Percentiles rank a stretch among this genome's conserved stretches.
Evolutionary conservation across 805 yeast genomes (phyloP).

Genomic region (Candida caryicola): DNA sequence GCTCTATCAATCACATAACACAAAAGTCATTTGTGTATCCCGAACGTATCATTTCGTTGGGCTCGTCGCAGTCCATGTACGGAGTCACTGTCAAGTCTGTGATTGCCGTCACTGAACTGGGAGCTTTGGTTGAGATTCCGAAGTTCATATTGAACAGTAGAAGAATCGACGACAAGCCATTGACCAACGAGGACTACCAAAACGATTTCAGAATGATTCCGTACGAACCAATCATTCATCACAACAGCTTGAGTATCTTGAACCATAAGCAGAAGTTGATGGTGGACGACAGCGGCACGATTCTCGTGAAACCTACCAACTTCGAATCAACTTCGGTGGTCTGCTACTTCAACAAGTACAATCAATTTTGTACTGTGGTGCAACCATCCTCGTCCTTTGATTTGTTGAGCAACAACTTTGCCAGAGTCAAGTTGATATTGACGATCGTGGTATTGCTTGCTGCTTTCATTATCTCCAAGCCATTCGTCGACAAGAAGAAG

Average conservation of each 20-base stretch:
- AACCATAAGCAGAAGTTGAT: constrained; percentile 38
- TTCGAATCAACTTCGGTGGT: constrained; percentile 80
- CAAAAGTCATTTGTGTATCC: constrained; percentile 64
- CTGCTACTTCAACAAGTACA: constrained; percentile 57
- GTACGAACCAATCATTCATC: constrained; percentile 60
- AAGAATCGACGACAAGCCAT: constrained; percentile 55
- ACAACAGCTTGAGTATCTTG: constrained; percentile 32
- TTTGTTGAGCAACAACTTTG: constrained; percentile 63
- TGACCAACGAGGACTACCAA: constrained; percentile 49
- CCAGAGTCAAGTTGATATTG: constrained; percentile 55
- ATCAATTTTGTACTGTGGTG: constrained; percentile 71
- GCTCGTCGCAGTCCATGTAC: constrained; percentile 36
- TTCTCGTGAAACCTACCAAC: constrained; percentile 48
- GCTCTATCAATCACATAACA: constrained; percentile 45
- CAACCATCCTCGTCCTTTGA: constrained; percentile 87
- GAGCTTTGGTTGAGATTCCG: constrained; percentile 69
- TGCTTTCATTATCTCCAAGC: constrained; percentile 49
- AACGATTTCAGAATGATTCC: constrained; percentile 57
- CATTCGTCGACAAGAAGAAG: constrained; percentile 54
- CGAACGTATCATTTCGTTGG: constrained; percentile 49
- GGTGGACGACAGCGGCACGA: constrained; percentile 14
- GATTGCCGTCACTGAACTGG: constrained; percentile 54
- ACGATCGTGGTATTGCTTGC: constrained; percentile 56
- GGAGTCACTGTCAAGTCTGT: constrained; percentile 65
- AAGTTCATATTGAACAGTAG: constrained; percentile 66